phyloP scores from a whole-genome alignment of 495 filamentous ascomycete genomes.

The Lophium mytilinum region DNA sequence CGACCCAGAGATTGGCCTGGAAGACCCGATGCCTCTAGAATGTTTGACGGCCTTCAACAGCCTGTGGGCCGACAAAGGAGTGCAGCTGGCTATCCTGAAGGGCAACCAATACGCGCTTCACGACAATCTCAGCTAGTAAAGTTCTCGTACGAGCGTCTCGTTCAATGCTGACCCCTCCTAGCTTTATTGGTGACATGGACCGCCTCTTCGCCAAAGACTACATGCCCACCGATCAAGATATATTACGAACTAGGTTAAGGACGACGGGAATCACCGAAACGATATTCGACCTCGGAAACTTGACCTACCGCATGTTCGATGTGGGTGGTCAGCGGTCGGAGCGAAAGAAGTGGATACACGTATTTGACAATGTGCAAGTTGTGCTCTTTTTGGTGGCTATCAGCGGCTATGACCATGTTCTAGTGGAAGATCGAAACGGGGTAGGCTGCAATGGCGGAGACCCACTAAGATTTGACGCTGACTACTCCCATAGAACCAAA shows the following conservation, averaged over 20 bases:
- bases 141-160: constrained; percentile 10
- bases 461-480: not conserved
- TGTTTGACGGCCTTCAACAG: constrained; percentile 89
- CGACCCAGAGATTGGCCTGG: constrained; percentile 82
- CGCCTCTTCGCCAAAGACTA: constrained; percentile 90
- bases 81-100: constrained; percentile 84
- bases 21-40: constrained; percentile 87
- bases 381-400: constrained; percentile 98
- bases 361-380: constrained; percentile 98
- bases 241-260: constrained; percentile 95
- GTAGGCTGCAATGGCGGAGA: constrained; percentile 7
- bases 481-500: constrained; percentile 60
- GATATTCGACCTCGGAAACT: constrained; percentile 92
- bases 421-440: constrained; percentile 70
- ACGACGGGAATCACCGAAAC: constrained; percentile 99
- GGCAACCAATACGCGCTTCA: constrained; percentile 97
- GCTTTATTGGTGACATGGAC: constrained; percentile 94
- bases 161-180: constrained; percentile 31
- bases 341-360: constrained; percentile 99
- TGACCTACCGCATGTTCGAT: constrained; percentile 99
- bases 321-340: constrained; percentile 97
- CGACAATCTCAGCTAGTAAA: constrained; percentile 97
- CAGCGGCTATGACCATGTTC: constrained; percentile 95
- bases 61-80: constrained; percentile 89
- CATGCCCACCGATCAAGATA: constrained; percentile 94